phyloP scores from a whole-genome alignment of 345 rosid genomes.

The Eutrema japonicum region DNA sequence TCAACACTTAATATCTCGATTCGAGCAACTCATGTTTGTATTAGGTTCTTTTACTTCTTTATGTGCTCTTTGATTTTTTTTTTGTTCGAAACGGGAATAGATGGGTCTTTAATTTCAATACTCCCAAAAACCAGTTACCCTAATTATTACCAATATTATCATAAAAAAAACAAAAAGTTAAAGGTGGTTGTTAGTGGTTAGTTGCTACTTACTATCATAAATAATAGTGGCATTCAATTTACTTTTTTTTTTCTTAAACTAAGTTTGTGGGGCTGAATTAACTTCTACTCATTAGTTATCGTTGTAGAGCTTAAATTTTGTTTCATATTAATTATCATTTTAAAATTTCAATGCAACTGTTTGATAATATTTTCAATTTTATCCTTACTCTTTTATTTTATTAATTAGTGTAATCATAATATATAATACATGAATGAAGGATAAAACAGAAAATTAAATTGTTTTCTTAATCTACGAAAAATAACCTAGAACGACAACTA shows the following conservation, averaged over 20 bases:
- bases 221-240: constrained; percentile 21
- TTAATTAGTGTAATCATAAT: too few relatives aligned
- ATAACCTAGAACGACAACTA: too few relatives aligned
- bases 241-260: neutral
- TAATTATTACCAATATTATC: constrained; percentile 26
- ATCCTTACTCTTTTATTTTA: too few relatives aligned
- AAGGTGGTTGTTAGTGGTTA: constrained; percentile 39
- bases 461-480: too few relatives aligned
- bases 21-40: constrained; percentile 1
- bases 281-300: neutral
- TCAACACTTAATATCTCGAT: constrained; percentile 16
- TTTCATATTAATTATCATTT: too few relatives aligned
- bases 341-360: too few relatives aligned
- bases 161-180: constrained; percentile 10
- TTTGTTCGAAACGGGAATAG: neutral
- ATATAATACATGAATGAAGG: too few relatives aligned
- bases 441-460: too few relatives aligned
- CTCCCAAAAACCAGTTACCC: neutral
- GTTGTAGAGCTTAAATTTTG: too few relatives aligned
- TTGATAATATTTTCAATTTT: too few relatives aligned
- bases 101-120: neutral
- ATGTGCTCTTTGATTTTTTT: neutral
- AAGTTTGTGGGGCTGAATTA: constrained; percentile 5
- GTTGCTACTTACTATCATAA: constrained; percentile 33
- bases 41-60: neutral